phyloP scores from a whole-genome alignment of 2,329 filamentous ascomycete species.

The Botrytis deweyae region DNA sequence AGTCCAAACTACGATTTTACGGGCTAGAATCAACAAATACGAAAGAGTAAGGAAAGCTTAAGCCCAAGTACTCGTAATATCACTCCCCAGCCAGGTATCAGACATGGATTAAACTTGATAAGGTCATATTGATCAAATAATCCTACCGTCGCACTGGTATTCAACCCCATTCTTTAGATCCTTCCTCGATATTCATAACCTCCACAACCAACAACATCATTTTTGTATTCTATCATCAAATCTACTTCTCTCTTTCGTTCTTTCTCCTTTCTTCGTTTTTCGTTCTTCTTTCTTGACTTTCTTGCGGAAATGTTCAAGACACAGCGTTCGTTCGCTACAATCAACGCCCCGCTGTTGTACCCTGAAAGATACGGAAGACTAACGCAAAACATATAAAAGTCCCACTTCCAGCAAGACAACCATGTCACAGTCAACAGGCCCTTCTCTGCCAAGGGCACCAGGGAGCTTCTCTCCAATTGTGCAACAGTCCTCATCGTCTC shows the following conservation, averaged over 20 bases:
- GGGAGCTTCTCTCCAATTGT: constrained; percentile 39
- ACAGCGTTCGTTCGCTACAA: constrained; percentile 18
- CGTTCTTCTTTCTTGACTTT: neutral
- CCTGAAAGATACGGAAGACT: constrained; percentile 17
- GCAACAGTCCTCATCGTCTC: constrained; percentile 34
- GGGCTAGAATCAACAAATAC: neutral
- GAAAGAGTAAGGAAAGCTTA: neutral
- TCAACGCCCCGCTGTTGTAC: constrained; percentile 22
- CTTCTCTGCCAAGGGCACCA: constrained; percentile 32
- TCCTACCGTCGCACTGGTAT: neutral
- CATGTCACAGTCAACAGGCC: constrained; percentile 33
- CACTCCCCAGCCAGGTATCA: neutral
- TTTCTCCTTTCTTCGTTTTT: neutral
- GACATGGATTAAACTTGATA: constrained; percentile 12
- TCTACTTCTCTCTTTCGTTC: neutral
- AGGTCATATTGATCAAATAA: neutral
- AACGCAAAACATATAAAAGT: constrained; percentile 22
- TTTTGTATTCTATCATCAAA: neutral
- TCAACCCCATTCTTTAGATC: constrained; percentile 4
- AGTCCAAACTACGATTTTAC: neutral
- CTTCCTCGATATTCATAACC: neutral
- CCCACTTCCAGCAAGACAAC: constrained; percentile 23
- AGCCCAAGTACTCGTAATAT: neutral
- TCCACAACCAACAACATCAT: neutral
- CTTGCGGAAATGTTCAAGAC: constrained; percentile 16